Base-by-base conservation (phyloP, 2,329 filamentous ascomycete species). In the Talaromyces verruculosus region DNA sequence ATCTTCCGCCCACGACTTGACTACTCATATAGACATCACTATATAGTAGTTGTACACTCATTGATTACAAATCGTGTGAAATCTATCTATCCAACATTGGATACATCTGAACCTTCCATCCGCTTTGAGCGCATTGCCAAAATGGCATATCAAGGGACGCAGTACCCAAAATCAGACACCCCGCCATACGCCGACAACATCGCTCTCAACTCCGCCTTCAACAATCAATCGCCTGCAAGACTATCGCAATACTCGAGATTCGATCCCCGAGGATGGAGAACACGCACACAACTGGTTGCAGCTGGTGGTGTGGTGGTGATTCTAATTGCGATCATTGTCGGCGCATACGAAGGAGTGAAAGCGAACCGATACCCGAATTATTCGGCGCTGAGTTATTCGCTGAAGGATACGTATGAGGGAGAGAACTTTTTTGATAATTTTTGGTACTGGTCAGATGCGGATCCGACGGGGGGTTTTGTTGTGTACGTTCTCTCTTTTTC, bases 201-300 rank as follows among this genome's bases (percentile, higher is more conserved):
- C 53, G 33, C 19, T 5, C 53, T 57, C 33, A 39, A 37, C 33
- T 57, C 53, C 28, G 33, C 4, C n/a, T 15, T 25, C 13, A 22
- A 57, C 33, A 37, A 25, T 22, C 11, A 57, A 3, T 37, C 53
- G 3, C 53, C 53, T 39, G n/a, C 33, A 22, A 22, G 33, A 25
- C 6, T 22, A 37, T 57, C 53, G 11, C 53, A 57, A 22, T 57
- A 60, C 28, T 71, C 69, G 67, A 74, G 72, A 78, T 86, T 82
- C 74, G 79, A 87, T 67, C 81, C 83, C 0, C 78, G 79, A 60
- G 79, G 79, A 57, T 89, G 87, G 87, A 77, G 81, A 47, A 82
- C 83, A 72, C 82, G 80, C 66, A 79, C 77, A 11, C 88, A 84
- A 83, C 72, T 80, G 25, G 75, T 80, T 39, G 71, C 84, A 5